Percentiles rank a stretch among this genome's conserved stretches.
Evolutionary conservation across 139 green algal species (phyloP).

Genomic region (Chlorella sp.): DNA sequence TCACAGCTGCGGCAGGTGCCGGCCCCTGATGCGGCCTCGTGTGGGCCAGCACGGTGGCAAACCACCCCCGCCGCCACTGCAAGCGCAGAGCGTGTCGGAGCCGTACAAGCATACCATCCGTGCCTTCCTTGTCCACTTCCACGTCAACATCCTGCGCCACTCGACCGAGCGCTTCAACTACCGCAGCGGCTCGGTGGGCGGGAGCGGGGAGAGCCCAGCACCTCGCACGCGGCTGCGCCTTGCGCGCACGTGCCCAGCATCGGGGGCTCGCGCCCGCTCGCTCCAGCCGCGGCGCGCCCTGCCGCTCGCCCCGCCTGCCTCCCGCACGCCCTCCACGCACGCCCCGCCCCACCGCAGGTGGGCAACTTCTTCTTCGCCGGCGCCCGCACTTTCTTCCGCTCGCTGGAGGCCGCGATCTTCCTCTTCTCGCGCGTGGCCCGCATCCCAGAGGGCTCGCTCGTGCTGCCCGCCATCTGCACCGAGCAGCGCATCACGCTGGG

Average conservation of each 20-base stretch:
- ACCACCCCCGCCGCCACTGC: not conserved
- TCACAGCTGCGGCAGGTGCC: no score
- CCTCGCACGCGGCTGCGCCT: no score
- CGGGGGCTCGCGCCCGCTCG: no score
- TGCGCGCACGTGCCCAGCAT: no score
- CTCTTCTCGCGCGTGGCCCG: slow-evolving; percentile 85
- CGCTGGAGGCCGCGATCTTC: slow-evolving; percentile 97
- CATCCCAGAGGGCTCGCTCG: slow-evolving; percentile 69
- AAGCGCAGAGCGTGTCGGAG: slow-evolving; percentile 73
- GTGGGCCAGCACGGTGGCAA: not conserved
- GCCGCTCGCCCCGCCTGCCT: no score
- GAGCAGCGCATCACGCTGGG: slow-evolving; percentile 95
- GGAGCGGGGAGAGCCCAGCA: no score
- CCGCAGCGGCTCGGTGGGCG: slow-evolving; percentile 87
- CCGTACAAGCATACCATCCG: slow-evolving; percentile 99
- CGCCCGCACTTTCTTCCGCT: slow-evolving; percentile 94
- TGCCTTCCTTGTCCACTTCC: slow-evolving; percentile 97
- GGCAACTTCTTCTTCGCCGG: slow-evolving; percentile 99
- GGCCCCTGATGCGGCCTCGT: not conserved
- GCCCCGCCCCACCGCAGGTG: no score
- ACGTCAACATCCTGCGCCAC: slow-evolving; percentile 84
- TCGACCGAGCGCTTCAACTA: slow-evolving; percentile 89
- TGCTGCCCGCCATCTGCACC: slow-evolving; percentile 92
- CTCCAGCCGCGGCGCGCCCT: no score
- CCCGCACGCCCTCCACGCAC: no score